These are phyloP conservation scores for Colletotrichum sansevieriae DNA, from an alignment of 2,329 filamentous ascomycete genomes.

Conservation along the genomic window DNA sequence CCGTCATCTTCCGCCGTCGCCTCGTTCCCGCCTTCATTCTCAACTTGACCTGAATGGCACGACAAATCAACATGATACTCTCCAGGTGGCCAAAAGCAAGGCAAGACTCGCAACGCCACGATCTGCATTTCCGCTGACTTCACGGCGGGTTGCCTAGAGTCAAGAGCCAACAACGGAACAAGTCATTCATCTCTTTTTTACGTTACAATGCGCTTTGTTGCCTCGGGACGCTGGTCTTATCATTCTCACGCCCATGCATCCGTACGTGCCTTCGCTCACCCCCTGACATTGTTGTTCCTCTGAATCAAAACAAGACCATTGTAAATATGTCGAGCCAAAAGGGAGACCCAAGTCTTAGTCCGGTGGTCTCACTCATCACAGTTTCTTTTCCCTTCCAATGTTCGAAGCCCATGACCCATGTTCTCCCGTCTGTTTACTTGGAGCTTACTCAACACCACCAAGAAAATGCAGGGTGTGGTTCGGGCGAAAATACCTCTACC, in stretches of 20 bases:
- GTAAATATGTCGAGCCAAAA: constrained; percentile 20
- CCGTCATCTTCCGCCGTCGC: not conserved
- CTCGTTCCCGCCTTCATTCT: constrained; percentile 4
- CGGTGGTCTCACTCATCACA: constrained; percentile 18
- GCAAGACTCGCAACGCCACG: no score
- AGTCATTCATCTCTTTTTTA: constrained; percentile 19
- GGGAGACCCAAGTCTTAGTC: not conserved
- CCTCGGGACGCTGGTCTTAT: constrained; percentile 10
- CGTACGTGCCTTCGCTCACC: not conserved
- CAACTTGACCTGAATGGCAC: constrained; percentile 9
- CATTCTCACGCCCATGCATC: not conserved
- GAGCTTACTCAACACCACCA: constrained; percentile 4
- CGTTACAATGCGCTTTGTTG: constrained; percentile 29
- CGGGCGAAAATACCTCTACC: constrained; percentile 1
- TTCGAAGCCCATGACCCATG: not conserved
- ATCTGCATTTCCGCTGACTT: no score
- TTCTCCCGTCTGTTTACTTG: constrained; percentile 5
- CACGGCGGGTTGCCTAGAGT: no score
- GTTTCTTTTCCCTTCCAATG: constrained; percentile 17
- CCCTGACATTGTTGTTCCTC: not conserved
- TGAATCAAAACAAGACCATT: constrained; percentile 31
- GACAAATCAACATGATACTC: not conserved
- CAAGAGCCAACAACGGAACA: no score
- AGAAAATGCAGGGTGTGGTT: constrained; percentile 25
- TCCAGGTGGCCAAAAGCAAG: not conserved